Conservation (phyloP, 2,329 filamentous ascomycete genomes). For the Scolecobasidium constrictum region DNA sequence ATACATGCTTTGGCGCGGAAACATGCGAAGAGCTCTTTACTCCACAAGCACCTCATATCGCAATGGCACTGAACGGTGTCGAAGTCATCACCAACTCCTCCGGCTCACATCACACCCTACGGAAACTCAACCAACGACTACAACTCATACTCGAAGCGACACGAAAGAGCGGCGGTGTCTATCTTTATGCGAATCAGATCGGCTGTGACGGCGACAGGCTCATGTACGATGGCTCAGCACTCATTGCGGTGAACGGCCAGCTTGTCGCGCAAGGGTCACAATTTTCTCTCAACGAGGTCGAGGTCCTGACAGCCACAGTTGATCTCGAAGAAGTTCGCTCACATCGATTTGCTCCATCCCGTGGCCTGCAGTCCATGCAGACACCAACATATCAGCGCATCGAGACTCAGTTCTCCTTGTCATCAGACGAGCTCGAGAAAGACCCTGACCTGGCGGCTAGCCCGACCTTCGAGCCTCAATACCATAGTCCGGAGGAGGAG, state of each 20-base stretch:
- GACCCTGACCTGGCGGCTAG: slow-evolving; percentile 37
- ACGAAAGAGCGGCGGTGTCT: slow-evolving; percentile 48
- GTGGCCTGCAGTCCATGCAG: slow-evolving; percentile 46
- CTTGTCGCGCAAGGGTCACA: slow-evolving; percentile 56
- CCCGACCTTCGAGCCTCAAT: slow-evolving; percentile 35
- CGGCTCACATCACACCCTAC: slow-evolving; percentile 56
- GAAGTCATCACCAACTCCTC: slow-evolving; percentile 52
- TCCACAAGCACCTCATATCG: slow-evolving; percentile 43
- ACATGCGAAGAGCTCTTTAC: slow-evolving; percentile 62
- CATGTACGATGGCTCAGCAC: slow-evolving; percentile 44
- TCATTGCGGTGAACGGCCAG: slow-evolving; percentile 52
- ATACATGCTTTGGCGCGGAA: slow-evolving; percentile 50
- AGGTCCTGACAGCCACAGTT: slow-evolving; percentile 44
- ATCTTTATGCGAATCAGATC: slow-evolving; percentile 53
- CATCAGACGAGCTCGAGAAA: slow-evolving; percentile 27
- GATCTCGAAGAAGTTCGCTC: slow-evolving; percentile 59
- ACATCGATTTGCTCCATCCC: slow-evolving; percentile 42
- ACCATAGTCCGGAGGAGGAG: slow-evolving; percentile 50
- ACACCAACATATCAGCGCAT: slow-evolving; percentile 36
- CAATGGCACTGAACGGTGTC: slow-evolving; percentile 56
- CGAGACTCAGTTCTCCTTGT: slow-evolving; percentile 34
- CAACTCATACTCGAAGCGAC: slow-evolving; percentile 58
- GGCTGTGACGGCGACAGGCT: slow-evolving; percentile 46
- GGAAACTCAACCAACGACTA: slow-evolving; percentile 54
- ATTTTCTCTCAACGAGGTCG: slow-evolving; percentile 46